phyloP scores from a whole-genome alignment of 352 stramenopile genomes.

The Globisporangium cylindrosporum region DNA sequence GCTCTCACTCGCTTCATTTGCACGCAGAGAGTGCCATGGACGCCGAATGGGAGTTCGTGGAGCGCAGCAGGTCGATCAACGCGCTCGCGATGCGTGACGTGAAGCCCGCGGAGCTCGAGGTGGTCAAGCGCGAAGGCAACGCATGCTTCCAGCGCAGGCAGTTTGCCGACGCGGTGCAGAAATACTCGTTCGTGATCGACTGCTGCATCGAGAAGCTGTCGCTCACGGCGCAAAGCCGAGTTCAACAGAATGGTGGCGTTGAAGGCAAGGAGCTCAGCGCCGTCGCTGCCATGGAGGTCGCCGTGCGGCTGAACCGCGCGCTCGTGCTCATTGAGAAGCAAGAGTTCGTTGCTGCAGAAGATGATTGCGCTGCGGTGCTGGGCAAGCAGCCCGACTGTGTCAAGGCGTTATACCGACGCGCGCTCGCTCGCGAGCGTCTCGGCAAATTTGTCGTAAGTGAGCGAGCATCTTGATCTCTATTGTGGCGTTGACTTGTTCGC shows the following conservation, averaged over 20 bases:
- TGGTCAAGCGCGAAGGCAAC: slow-evolving; percentile 60
- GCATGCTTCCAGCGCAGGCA: slow-evolving; percentile 43
- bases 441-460: slow-evolving; percentile 46
- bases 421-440: slow-evolving; percentile 68
- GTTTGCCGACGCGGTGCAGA: slow-evolving; percentile 39
- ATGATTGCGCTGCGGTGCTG: slow-evolving; percentile 78
- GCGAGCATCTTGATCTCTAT: background rate
- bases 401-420: slow-evolving; percentile 90
- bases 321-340: slow-evolving; percentile 47
- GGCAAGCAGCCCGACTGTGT: slow-evolving; percentile 62
- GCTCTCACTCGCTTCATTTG: background rate
- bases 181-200: slow-evolving; percentile 45
- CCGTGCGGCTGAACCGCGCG: slow-evolving; percentile 66
- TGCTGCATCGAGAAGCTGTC: slow-evolving; percentile 6
- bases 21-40: slow-evolving; percentile 22
- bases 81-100: slow-evolving; percentile 16
- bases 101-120: slow-evolving; percentile 28
- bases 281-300: slow-evolving; percentile 32
- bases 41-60: slow-evolving; percentile 21
- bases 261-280: slow-evolving; percentile 1
- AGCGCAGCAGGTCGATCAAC: slow-evolving; percentile 18
- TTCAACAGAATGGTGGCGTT: background rate
- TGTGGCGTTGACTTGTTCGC: background rate
- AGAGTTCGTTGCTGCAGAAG: slow-evolving; percentile 27
- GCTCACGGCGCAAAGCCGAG: background rate